Conservation (phyloP, 2,329 filamentous ascomycete species). For the Alternaria sp. region DNA sequence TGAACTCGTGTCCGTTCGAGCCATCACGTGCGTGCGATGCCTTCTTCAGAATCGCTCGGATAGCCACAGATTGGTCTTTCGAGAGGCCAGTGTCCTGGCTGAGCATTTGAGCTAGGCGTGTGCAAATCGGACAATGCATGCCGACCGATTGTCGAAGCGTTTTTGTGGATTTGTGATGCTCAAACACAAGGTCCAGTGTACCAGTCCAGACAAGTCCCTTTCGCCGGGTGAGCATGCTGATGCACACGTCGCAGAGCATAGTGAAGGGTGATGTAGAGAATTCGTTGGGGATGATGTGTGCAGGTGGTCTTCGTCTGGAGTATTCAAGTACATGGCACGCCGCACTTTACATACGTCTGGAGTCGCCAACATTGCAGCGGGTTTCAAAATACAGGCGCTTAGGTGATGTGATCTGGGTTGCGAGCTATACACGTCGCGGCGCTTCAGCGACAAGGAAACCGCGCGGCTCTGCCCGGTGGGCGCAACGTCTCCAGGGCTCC, state of each 20-base stretch:
- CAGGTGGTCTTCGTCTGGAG: background rate
- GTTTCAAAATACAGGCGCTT: background rate
- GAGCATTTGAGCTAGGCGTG: slow-evolving; percentile 10
- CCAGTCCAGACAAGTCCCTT: slow-evolving; percentile 7
- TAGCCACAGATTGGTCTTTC: slow-evolving; percentile 2
- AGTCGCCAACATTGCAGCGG: background rate
- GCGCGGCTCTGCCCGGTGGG: background rate
- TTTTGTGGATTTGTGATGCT: slow-evolving; percentile 18
- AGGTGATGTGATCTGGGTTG: background rate
- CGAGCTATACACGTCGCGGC: background rate
- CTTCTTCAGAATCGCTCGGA: background rate
- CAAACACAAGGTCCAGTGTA: slow-evolving; percentile 11
- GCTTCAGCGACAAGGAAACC: background rate
- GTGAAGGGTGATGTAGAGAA: background rate
- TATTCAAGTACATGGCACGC: background rate
- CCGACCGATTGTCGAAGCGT: slow-evolving; percentile 12
- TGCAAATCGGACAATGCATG: slow-evolving; percentile 23
- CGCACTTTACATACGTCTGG: background rate
- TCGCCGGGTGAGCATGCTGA: slow-evolving; percentile 18
- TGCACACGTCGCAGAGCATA: slow-evolving; percentile 26
- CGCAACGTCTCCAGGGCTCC: fast-evolving
- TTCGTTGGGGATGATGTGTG: background rate
- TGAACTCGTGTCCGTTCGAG: background rate
- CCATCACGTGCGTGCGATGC: background rate
- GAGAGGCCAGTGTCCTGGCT: slow-evolving; percentile 2